Evolutionary conservation across 805 yeast species (phyloP), one percentile per base, ranked within the genome.

Genomic region (Saturnispora diversa): DNA sequence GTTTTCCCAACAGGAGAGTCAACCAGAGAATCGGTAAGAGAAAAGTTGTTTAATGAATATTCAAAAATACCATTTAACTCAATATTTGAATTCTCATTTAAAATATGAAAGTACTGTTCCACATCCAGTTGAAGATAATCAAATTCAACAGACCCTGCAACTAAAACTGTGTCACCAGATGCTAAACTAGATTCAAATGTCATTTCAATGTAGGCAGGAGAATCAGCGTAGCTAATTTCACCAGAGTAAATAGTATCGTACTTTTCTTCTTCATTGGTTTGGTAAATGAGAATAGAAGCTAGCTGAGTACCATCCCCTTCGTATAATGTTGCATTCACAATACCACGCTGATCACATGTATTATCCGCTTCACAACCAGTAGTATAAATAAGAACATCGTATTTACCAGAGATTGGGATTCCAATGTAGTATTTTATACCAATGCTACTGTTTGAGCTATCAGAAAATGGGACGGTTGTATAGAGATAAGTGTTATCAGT

Each of bases 201-300:
- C 46, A 82, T 48, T 6, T 62, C 64, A 9, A 83, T 63, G 16
- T 62, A 63, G 2, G 59, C 55, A 3, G 59, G 56, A 19, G 41
- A 33, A 50, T 45, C 48, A n/a, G 64, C 54, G 1, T 74, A 72
- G 17, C 74, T 68, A 36, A 88, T 56, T 44, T 74, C 75, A 1
- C 97, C 98, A 31, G 70, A 64, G 56, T 63, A 90, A 6, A 92
- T 54, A 15, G 70, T 66, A 58, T 92, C 97, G 56, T 85, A 90
- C 58, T 92, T 92, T 36, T 79, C 72, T 42, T 75, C 71, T 26
- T 75, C 66, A 57, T 92, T 92, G 35, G 85, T 86, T 61, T 92
- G 97, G 56, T 76, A 86, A 17, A 90, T 65, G 31, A 69, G 48
- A 2, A 62, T 49, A 1, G 75, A 51, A 2, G 69, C 51, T 3